Evolutionary conservation across 202 grass and related monocot species (phyloP).

Genomic region (Sporobolus alterniflorus): DNA sequence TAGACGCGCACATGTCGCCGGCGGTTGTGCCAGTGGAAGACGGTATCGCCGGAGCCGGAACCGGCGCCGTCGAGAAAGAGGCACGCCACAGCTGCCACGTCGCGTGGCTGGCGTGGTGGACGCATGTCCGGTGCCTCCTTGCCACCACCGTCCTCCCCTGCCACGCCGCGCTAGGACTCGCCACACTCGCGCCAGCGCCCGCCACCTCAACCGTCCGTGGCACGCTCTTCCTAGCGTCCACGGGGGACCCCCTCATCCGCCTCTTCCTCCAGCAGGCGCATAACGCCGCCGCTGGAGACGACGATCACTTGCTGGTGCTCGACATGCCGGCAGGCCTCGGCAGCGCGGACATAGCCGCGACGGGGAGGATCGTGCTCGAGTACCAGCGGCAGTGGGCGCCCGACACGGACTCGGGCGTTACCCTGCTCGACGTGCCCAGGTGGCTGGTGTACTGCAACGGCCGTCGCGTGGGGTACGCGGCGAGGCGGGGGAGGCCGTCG

Average conservation of each 20-base stretch:
- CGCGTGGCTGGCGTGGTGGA: slow-evolving; percentile 47
- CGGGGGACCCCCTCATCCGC: slow-evolving; percentile 42
- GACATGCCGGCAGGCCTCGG: slow-evolving; percentile 45
- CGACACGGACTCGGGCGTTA: neutral
- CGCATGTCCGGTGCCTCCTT: slow-evolving; percentile 29
- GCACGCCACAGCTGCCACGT: slow-evolving; percentile 32
- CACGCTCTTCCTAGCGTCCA: slow-evolving; percentile 50
- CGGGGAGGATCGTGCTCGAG: slow-evolving; percentile 55
- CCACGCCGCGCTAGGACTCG: neutral
- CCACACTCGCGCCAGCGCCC: neutral
- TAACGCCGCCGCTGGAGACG: neutral
- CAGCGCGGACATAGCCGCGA: slow-evolving; percentile 24
- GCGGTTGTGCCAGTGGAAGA: slow-evolving; percentile 26
- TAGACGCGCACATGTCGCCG: neutral
- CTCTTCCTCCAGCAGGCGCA: slow-evolving; percentile 61
- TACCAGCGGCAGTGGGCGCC: slow-evolving; percentile 32
- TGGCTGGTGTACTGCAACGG: slow-evolving; percentile 69
- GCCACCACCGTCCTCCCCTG: slow-evolving; percentile 33
- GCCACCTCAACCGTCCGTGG: slow-evolving; percentile 22
- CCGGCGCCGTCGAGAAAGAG: neutral
- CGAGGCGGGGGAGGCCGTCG: slow-evolving; percentile 32
- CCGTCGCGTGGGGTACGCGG: slow-evolving; percentile 40
- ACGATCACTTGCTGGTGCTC: slow-evolving; percentile 35
- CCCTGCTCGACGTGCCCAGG: slow-evolving; percentile 41
- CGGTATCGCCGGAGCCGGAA: neutral